Evolutionary conservation across 2,329 filamentous ascomycete species (phyloP).

Genomic region (Aspergillus pseudoglaucus): DNA sequence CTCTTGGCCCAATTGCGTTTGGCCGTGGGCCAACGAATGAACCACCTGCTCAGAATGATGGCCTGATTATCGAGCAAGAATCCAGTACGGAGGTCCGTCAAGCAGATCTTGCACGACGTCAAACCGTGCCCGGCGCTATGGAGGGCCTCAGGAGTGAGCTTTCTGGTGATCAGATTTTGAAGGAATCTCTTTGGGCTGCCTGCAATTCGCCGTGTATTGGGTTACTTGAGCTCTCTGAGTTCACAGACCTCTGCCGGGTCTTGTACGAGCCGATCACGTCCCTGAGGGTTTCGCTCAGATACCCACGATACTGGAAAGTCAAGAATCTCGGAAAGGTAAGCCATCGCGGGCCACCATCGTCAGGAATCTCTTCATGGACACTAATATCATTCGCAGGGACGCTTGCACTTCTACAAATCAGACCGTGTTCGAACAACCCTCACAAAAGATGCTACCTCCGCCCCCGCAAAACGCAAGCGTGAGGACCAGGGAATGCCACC

Average conservation of each 20-base stretch:
- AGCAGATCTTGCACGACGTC: slow-evolving; percentile 48
- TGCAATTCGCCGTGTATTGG: slow-evolving; percentile 47
- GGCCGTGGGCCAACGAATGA: slow-evolving; percentile 39
- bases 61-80: slow-evolving; percentile 55
- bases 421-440: slow-evolving; percentile 32
- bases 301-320: slow-evolving; percentile 53
- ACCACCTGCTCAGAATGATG: slow-evolving; percentile 28
- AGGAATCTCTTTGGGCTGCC: slow-evolving; percentile 51
- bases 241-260: slow-evolving; percentile 52
- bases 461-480: slow-evolving; percentile 32
- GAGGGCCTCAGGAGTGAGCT: slow-evolving; percentile 51
- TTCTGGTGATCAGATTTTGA: slow-evolving; percentile 42
- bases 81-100: slow-evolving; percentile 46
- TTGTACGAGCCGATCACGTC: slow-evolving; percentile 50
- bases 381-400: slow-evolving; percentile 24
- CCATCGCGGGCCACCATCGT: background rate
- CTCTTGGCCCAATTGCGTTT: slow-evolving; percentile 54
- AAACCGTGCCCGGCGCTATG: slow-evolving; percentile 53
- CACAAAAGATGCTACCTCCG: slow-evolving; percentile 17
- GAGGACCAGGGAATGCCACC: slow-evolving; percentile 31
- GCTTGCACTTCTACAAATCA: slow-evolving; percentile 38
- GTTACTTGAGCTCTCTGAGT: slow-evolving; percentile 48
- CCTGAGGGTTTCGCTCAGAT: slow-evolving; percentile 45
- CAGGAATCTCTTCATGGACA: background rate
- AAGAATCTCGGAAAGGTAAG: slow-evolving; percentile 47